These are phyloP conservation scores for Penicillium fuscoglaucum DNA, from an alignment of 2,329 filamentous ascomycete species.

Conservation along the genomic window DNA sequence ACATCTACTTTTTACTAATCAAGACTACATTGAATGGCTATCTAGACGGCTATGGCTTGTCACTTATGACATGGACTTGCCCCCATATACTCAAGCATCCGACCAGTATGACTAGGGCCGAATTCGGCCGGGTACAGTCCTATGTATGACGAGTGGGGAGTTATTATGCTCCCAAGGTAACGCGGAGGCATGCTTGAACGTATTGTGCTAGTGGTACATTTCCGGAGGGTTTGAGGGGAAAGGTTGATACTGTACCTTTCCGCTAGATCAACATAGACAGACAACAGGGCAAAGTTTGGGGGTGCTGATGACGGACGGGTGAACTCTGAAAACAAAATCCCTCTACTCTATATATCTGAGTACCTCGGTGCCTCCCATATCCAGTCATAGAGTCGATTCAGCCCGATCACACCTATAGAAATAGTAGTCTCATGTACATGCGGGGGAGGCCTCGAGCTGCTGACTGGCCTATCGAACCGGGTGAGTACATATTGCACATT, in stretches of 20 bases:
- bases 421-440: conserved; percentile 1
- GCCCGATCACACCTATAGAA: neutral
- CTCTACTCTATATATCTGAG: neutral
- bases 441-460: conserved; percentile 1
- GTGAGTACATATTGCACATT: conserved; percentile 1
- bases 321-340: neutral
- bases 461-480: conserved; percentile 3
- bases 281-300: neutral
- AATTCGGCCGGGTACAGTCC: conserved; percentile 3
- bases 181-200: conserved; percentile 7
- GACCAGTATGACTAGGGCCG: neutral
- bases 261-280: neutral
- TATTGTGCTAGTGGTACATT: conserved; percentile 14
- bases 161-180: conserved; percentile 16
- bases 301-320: too few relatives aligned
- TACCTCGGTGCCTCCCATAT: neutral
- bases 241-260: neutral
- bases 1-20: neutral
- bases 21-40: neutral
- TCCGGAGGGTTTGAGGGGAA: conserved; percentile 15
- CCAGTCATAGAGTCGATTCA: neutral
- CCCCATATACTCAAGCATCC: neutral
- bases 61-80: neutral
- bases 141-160: conserved; percentile 16
- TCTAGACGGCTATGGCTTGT: neutral